Percentiles rank a stretch among this genome's conserved stretches.
Evolutionary conservation across 371 early-diverging fungal species (phyloP).

Genomic region (Mucor ambiguus): DNA sequence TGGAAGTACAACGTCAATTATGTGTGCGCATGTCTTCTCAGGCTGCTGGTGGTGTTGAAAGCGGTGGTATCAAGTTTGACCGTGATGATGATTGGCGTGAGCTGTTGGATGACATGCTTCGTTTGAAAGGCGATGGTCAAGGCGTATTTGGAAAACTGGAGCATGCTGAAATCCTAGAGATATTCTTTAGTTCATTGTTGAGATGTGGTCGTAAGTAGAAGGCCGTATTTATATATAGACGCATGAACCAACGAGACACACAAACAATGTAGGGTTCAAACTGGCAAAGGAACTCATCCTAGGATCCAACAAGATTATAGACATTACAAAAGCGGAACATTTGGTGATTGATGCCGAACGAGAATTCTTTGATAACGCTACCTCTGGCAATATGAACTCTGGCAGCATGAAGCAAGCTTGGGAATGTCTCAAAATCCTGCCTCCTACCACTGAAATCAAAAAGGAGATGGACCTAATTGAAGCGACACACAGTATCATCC

Average conservation of each 20-base stretch:
- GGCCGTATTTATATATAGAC: background rate
- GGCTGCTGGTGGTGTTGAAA: conserved; percentile 62
- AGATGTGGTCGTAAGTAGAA: conserved; percentile 67
- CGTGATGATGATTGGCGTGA: conserved; percentile 74
- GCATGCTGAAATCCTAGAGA: conserved; percentile 63
- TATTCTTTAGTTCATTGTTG: conserved; percentile 68
- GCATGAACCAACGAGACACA: background rate
- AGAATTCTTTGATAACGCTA: conserved; percentile 81
- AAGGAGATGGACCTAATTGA: conserved; percentile 72
- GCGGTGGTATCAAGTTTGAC: conserved; percentile 57
- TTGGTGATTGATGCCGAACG: conserved; percentile 71
- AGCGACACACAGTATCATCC: conserved; percentile 68
- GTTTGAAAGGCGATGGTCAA: conserved; percentile 50
- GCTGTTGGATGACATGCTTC: conserved; percentile 70
- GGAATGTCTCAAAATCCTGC: conserved; percentile 73
- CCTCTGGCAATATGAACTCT: conserved; percentile 64
- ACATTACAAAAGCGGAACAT: conserved; percentile 58
- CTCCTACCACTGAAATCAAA: conserved; percentile 62
- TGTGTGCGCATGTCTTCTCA: conserved; percentile 68
- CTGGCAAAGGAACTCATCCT: conserved; percentile 68
- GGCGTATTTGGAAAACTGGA: conserved; percentile 61
- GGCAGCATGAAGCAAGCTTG: conserved; percentile 75
- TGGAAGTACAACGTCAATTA: conserved; percentile 57
- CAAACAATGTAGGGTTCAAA: conserved; percentile 51
- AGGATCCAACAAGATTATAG: conserved; percentile 54